phyloP scores from a whole-genome alignment of 176 grass and related monocot genomes.

The Elaeis guineensis region DNA sequence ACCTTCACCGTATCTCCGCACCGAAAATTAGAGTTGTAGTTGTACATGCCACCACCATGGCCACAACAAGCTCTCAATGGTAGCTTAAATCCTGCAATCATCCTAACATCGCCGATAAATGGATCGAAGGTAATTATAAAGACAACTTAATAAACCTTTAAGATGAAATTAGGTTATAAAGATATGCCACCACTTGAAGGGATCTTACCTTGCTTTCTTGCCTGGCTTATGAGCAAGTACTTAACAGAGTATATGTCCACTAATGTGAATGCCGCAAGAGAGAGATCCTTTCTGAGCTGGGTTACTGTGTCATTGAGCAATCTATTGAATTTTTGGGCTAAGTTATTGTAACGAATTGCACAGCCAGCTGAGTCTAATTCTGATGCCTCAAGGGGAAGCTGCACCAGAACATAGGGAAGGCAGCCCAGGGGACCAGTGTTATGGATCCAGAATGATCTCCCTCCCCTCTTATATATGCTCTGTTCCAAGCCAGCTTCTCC shows the following conservation, averaged over 20 bases:
- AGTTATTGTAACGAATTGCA: background rate
- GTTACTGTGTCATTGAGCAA: constrained; percentile 4
- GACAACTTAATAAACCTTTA: background rate
- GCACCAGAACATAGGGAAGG: constrained; percentile 9
- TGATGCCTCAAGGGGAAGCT: background rate
- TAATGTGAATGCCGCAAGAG: background rate
- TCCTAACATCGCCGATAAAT: background rate
- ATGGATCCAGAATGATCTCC: constrained; percentile 19
- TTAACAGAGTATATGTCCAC: constrained; percentile 7
- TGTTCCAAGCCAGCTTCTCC: background rate
- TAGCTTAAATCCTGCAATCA: background rate
- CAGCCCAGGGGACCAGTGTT: constrained; percentile 13
- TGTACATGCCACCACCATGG: constrained; percentile 1
- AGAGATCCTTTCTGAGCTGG: background rate
- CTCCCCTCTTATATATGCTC: background rate
- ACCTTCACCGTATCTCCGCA: background rate
- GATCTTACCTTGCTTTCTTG: background rate
- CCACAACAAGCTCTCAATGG: constrained; percentile 5
- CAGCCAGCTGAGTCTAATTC: background rate
- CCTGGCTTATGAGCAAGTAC: constrained; percentile 3
- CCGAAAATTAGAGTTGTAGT: background rate
- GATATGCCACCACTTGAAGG: too few relatives aligned
- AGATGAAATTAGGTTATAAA: background rate
- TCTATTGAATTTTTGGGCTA: constrained; percentile 3
- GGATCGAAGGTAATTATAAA: background rate